phyloP scores from a whole-genome alignment of 495 filamentous ascomycete species.

The Aspergillus hancockii region DNA sequence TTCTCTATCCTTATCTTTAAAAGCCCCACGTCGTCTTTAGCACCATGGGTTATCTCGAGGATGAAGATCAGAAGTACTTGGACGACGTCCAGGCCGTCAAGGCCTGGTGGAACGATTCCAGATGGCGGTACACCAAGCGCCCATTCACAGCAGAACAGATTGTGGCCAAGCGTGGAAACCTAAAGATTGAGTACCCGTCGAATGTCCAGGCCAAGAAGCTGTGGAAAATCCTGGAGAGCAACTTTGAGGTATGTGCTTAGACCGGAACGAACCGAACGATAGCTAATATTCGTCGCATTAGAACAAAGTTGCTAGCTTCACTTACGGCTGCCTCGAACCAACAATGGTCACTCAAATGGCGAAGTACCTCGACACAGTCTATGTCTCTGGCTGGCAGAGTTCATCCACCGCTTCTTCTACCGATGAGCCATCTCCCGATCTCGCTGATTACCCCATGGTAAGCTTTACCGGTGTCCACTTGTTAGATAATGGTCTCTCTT shows the following conservation, averaged over 20 bases:
- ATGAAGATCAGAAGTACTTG: conserved; percentile 77
- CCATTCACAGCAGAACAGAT: conserved; percentile 97
- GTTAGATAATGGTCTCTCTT: not conserved
- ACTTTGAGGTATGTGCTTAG: conserved; percentile 67
- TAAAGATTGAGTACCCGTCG: conserved; percentile 91
- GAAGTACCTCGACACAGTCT: conserved; percentile 97
- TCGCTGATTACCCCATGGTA: conserved; percentile 97
- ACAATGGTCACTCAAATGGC: conserved; percentile 99
- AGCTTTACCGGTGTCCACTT: conserved; percentile 24
- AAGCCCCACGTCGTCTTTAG: not conserved
- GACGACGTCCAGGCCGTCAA: conserved; percentile 84
- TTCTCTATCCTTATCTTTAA: conserved; percentile 1
- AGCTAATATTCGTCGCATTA: conserved; percentile 32
- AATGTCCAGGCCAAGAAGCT: conserved; percentile 90
- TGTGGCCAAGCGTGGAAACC: conserved; percentile 86
- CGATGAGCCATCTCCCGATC: conserved; percentile 95
- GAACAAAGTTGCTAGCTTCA: conserved; percentile 84
- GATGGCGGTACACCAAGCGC: conserved; percentile 91
- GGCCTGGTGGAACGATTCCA: conserved; percentile 88
- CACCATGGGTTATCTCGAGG: conserved; percentile 57
- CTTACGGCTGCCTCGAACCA: conserved; percentile 95
- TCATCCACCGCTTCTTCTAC: conserved; percentile 92
- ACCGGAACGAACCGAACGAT: not conserved
- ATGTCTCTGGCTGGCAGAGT: conserved; percentile 98
- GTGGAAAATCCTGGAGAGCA: conserved; percentile 82